Evolutionary conservation across 2,329 filamentous ascomycete genomes (phyloP).

Genomic region (Tolypocladium inflatum): DNA sequence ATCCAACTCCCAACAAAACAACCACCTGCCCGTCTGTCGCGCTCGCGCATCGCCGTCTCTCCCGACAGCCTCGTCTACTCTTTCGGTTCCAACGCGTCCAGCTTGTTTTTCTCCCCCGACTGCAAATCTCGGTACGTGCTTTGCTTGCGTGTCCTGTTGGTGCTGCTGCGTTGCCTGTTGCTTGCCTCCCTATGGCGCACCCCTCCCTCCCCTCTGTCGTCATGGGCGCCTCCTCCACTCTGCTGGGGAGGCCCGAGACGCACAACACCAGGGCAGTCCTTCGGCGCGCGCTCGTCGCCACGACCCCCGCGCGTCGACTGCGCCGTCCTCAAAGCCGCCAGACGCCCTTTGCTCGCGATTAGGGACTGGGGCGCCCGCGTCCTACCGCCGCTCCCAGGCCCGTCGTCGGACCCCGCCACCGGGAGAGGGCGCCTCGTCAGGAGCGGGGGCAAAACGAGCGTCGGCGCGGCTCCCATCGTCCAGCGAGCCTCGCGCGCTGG

Average conservation of each 20-base stretch:
- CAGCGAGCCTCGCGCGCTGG: neutral
- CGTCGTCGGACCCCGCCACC: neutral
- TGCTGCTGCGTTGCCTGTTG: conserved; percentile 6
- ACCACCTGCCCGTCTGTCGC: conserved; percentile 4
- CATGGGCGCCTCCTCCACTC: conserved; percentile 21
- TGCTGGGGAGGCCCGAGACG: neutral
- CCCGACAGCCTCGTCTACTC: neutral
- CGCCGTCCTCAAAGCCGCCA: neutral
- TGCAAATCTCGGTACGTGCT: conserved; percentile 5
- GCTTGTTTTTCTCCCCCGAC: neutral
- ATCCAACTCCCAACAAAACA: conserved; percentile 18
- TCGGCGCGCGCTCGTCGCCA: neutral
- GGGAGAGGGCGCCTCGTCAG: neutral
- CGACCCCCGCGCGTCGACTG: neutral
- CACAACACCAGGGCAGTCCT: neutral
- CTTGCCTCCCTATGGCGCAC: conserved; percentile 10
- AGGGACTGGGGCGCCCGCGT: neutral
- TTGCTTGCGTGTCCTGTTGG: conserved; percentile 3
- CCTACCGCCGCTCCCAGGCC: neutral
- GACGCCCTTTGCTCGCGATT: neutral
- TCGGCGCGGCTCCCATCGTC: neutral
- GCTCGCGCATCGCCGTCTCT: conserved; percentile 10
- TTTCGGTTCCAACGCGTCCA: neutral
- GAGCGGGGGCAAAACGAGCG: neutral
- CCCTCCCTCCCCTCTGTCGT: conserved; percentile 28